Percentiles rank a stretch among this genome's conserved stretches.
These are phyloP conservation scores for Passiflora organensis DNA, from an alignment of 345 rosid species.

Conservation along the genomic window DNA sequence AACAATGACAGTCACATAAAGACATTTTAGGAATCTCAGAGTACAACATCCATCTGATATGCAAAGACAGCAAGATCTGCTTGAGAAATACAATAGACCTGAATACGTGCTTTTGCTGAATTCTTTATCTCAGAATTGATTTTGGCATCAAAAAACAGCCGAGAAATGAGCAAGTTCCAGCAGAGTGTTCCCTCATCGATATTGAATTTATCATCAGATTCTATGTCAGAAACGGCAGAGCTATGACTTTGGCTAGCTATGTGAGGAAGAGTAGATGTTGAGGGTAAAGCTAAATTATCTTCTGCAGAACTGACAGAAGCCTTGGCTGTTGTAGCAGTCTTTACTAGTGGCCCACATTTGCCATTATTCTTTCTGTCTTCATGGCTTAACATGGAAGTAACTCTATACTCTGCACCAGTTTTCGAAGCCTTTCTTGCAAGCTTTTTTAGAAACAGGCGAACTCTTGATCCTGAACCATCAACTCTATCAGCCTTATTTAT, in stretches of 20 bases:
- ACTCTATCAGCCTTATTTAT: conserved; percentile 39
- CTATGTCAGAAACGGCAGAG: conserved; percentile 55
- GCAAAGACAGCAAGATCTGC: not conserved
- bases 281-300: conserved; percentile 37
- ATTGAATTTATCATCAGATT: conserved; percentile 50
- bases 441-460: conserved; percentile 62
- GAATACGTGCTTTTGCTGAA: conserved; percentile 54
- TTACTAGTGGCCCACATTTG: conserved; percentile 33
- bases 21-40: not conserved
- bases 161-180: conserved; percentile 74
- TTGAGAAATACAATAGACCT: conserved; percentile 46
- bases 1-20: too few species aligned
- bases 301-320: conserved; percentile 30
- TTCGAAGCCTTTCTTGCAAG: conserved; percentile 52
- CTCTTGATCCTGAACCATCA: conserved; percentile 70
- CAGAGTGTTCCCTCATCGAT: conserved; percentile 78
- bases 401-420: conserved; percentile 40
- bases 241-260: conserved; percentile 42
- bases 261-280: conserved; percentile 29
- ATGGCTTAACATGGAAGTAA: conserved; percentile 24
- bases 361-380: conserved; percentile 57
- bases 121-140: conserved; percentile 38
- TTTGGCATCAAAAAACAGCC: conserved; percentile 81
- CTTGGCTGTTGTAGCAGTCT: conserved; percentile 27
- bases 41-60: conserved; percentile 6